phyloP scores from a whole-genome alignment of 1,284 basidiomycete genomes.

The Stygiomarasmius scandens region DNA sequence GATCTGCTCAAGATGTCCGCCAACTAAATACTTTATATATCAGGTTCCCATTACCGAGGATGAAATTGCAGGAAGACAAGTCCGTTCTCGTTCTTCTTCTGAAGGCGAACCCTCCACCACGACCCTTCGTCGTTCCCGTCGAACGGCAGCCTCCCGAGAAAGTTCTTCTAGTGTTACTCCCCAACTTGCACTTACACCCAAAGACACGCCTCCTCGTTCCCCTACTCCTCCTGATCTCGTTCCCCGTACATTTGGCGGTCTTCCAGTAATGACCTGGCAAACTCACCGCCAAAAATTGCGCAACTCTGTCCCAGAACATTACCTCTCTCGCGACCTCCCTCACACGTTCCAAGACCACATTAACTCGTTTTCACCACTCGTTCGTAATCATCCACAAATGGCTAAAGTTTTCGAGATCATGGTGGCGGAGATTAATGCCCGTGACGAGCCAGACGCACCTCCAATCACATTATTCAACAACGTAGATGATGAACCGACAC shows the following conservation, averaged over 20 bases:
- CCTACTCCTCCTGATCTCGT: not conserved
- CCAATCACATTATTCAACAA: slow-evolving; percentile 66
- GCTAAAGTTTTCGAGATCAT: slow-evolving; percentile 56
- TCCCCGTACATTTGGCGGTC: slow-evolving; percentile 26
- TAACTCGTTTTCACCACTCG: slow-evolving; percentile 41
- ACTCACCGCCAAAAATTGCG: slow-evolving; percentile 29
- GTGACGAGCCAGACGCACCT: slow-evolving; percentile 69
- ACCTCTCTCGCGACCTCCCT: slow-evolving; percentile 45
- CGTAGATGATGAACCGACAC: slow-evolving; percentile 66
- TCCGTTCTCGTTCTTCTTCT: slow-evolving; percentile 9
- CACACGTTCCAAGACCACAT: slow-evolving; percentile 55
- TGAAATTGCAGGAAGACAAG: slow-evolving; percentile 4
- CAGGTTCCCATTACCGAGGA: slow-evolving; percentile 9
- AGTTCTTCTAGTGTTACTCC: no score
- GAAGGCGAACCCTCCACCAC: not conserved
- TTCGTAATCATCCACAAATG: slow-evolving; percentile 36
- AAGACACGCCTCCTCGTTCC: slow-evolving; percentile 2
- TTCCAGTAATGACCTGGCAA: slow-evolving; percentile 37
- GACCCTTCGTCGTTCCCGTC: not conserved
- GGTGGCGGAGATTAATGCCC: slow-evolving; percentile 55
- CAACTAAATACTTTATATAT: not conserved
- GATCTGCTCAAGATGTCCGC: not conserved
- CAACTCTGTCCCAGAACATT: slow-evolving; percentile 35
- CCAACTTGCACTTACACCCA: not conserved
- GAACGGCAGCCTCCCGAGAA: not conserved